Conservation (phyloP, 1,284 basidiomycete genomes). For the Cryptococcus sp. region DNA sequence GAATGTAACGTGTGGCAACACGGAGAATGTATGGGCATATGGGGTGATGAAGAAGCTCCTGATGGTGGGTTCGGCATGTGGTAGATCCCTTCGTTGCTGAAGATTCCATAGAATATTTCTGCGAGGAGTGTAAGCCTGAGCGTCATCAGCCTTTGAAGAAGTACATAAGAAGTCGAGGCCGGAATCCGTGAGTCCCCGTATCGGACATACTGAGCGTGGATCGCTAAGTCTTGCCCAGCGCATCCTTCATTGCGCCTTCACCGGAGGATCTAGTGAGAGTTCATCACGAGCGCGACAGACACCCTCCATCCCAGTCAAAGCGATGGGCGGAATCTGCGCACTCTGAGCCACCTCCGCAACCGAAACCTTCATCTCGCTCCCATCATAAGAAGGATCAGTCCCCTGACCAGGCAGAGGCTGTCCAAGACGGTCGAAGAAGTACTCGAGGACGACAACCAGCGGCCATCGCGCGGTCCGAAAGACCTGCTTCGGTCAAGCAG, state of each 20-base stretch:
- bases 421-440: slow-evolving; percentile 10
- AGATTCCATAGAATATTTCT: slow-evolving; percentile 66
- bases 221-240: slow-evolving; percentile 17
- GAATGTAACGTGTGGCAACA: slow-evolving; percentile 98
- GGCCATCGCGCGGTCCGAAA: slow-evolving; percentile 8
- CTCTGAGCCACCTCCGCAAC: slow-evolving; percentile 17
- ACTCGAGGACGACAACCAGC: slow-evolving; percentile 14
- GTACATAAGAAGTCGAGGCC: slow-evolving; percentile 55
- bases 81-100: neutral
- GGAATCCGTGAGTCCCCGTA: slow-evolving; percentile 41
- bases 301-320: slow-evolving; percentile 52
- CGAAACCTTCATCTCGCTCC: slow-evolving; percentile 32
- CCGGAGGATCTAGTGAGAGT: slow-evolving; percentile 43
- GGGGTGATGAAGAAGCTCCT: slow-evolving; percentile 76
- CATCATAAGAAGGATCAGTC: slow-evolving; percentile 35
- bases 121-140: slow-evolving; percentile 90
- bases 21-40: slow-evolving; percentile 92
- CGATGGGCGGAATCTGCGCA: slow-evolving; percentile 40
- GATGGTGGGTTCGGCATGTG: slow-evolving; percentile 61
- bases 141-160: slow-evolving; percentile 75
- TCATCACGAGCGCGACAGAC: slow-evolving; percentile 34
- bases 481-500: slow-evolving; percentile 9
- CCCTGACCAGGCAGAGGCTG: slow-evolving; percentile 13
- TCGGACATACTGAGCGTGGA: neutral
- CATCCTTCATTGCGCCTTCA: slow-evolving; percentile 42